A percentile compares a stretch with the other conserved stretches of the same genome.
These are phyloP conservation scores for Auxenochlorella protothecoides DNA, from an alignment of 139 green algal species.

Conservation along the genomic window DNA sequence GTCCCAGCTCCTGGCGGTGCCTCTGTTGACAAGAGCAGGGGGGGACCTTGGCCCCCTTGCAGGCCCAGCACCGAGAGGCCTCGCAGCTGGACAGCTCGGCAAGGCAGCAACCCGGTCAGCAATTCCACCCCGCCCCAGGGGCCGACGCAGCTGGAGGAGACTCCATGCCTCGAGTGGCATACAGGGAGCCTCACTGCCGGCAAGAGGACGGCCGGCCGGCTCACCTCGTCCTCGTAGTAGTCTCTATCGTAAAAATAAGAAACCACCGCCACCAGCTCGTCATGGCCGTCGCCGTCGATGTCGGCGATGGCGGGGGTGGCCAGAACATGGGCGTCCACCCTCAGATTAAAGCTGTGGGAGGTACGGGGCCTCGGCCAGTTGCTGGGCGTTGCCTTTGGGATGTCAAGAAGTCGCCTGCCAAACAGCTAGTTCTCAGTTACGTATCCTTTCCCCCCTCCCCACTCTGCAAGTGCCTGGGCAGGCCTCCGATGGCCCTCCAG, in stretches of 20 bases:
- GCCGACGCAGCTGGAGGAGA: too few species aligned
- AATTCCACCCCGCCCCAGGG: too few species aligned
- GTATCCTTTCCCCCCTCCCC: too few species aligned
- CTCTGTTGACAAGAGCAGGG: constrained; percentile 8
- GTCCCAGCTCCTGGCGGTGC: constrained; percentile 32
- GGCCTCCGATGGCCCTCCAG: too few species aligned
- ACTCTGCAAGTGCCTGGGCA: too few species aligned
- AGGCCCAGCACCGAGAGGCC: background rate
- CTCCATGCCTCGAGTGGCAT: too few species aligned
- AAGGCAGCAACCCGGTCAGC: background rate
- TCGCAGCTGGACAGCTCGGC: background rate
- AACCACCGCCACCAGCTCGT: constrained; percentile 84
- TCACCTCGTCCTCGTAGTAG: constrained; percentile 69
- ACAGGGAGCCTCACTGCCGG: too few species aligned
- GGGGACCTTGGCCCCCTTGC: background rate
- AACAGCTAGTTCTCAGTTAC: too few species aligned
- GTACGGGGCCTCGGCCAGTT: constrained; percentile 1
- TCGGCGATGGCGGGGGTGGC: constrained; percentile 81
- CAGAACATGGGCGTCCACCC: constrained; percentile 84
- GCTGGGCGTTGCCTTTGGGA: background rate
- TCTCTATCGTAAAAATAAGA: constrained; percentile 86
- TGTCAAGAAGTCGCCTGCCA: too few species aligned
- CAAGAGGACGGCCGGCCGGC: background rate
- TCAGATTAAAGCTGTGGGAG: constrained; percentile 29
- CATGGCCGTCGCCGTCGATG: constrained; percentile 80